phyloP scores from a whole-genome alignment of 208 protist species.

The Trypanosoma rangeli region DNA sequence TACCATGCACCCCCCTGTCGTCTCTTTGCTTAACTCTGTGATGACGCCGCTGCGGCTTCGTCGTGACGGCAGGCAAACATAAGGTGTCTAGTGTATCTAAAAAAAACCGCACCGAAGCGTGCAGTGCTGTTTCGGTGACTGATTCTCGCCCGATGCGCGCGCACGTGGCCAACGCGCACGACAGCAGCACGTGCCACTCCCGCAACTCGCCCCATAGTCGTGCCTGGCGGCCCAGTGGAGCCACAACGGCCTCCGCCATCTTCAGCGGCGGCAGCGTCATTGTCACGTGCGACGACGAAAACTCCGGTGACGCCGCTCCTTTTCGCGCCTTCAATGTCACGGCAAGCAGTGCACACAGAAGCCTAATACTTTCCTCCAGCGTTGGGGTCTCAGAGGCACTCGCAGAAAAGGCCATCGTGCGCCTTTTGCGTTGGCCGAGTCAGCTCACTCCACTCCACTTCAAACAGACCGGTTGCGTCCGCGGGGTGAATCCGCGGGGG shows the following conservation, averaged over 20 bases:
- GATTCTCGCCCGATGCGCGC: neutral
- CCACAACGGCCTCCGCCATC: slow-evolving; percentile 13
- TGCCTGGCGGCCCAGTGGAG: slow-evolving; percentile 17
- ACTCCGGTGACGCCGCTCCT: slow-evolving; percentile 1
- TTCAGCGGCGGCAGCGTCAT: slow-evolving; percentile 9
- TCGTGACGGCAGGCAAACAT: neutral
- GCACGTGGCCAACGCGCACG: slow-evolving; percentile 14
- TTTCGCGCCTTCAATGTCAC: slow-evolving; percentile 12
- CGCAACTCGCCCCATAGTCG: slow-evolving; percentile 20
- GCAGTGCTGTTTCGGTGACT: neutral
- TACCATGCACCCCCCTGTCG: neutral
- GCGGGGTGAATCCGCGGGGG: slow-evolving; percentile 1
- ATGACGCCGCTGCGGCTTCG: neutral
- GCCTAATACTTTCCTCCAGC: slow-evolving; percentile 11
- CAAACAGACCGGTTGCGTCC: slow-evolving; percentile 11
- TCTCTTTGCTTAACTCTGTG: neutral
- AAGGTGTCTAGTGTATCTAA: slow-evolving; percentile 23
- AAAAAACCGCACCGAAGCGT: neutral
- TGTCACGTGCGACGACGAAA: neutral
- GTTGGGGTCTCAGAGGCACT: neutral
- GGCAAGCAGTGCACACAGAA: slow-evolving; percentile 23
- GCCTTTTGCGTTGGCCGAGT: neutral
- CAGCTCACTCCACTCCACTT: slow-evolving; percentile 13
- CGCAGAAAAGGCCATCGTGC: neutral
- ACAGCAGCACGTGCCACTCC: slow-evolving; percentile 19